Conservation (phyloP, 176 grass and related monocot species). For the Zoysia pacifica region DNA sequence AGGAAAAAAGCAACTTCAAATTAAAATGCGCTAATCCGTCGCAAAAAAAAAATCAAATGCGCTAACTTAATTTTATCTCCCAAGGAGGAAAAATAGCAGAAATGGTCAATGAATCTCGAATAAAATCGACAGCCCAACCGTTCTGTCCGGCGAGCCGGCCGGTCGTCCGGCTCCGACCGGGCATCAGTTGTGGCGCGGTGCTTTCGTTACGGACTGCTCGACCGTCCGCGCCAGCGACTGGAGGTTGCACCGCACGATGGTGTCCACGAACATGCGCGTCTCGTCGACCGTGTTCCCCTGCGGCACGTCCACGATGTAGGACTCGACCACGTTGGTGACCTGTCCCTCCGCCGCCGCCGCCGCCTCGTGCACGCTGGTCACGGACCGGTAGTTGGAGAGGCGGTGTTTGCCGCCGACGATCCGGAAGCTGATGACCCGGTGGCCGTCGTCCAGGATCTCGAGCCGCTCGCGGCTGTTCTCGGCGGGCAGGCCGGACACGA, state of each 20-base stretch:
- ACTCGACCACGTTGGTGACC: constrained; percentile 68
- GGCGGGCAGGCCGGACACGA: constrained; percentile 74
- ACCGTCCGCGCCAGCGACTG: constrained; percentile 61
- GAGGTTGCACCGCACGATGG: constrained; percentile 82
- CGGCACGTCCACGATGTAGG: constrained; percentile 89
- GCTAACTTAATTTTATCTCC: too few relatives aligned
- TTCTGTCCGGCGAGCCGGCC: neutral
- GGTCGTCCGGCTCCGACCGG: neutral
- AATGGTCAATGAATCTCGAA: neutral
- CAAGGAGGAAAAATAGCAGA: neutral
- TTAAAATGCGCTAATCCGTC: neutral
- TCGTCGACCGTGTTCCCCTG: constrained; percentile 77
- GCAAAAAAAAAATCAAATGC: too few relatives aligned
- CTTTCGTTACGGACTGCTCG: constrained; percentile 29
- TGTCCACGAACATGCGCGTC: constrained; percentile 69
- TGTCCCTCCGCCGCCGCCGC: neutral
- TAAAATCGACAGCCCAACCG: neutral
- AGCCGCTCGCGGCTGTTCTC: constrained; percentile 65
- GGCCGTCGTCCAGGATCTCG: constrained; percentile 79
- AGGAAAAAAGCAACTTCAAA: neutral
- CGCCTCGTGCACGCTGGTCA: constrained; percentile 71
- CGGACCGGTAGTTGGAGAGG: constrained; percentile 80
- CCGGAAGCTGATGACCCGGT: constrained; percentile 75
- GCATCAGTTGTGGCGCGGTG: constrained; percentile 11
- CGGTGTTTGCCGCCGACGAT: constrained; percentile 84